Evolutionary conservation across 768 basidiomycete species (phyloP), one percentile per base, ranked within the genome.

Genomic region (Phylloporus sp.): DNA sequence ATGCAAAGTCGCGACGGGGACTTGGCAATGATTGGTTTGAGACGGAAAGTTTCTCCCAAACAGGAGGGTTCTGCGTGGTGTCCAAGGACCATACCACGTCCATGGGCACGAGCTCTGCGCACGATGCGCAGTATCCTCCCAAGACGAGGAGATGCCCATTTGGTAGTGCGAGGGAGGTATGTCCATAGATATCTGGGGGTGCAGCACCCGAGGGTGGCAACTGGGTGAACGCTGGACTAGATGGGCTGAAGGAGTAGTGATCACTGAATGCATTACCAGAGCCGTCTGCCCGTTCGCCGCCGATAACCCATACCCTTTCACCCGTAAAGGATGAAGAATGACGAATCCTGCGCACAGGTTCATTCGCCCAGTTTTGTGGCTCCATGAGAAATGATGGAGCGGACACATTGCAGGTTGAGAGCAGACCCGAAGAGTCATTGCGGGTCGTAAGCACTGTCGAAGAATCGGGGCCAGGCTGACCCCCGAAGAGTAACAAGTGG

Each of bases 281-380:
- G 12, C 82, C 89, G 65, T 95, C 93, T n/a, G 81, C 81, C 59
- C 78, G 84, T 68, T 87, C 79, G 8, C 93, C 93, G 4, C 93
- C 93, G 41, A 87, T 76, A 31, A 95, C 75, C 70, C 78, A 90
- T 11, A 90, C 73, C 40, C 72, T 70, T 6, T 83, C 84, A 7
- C 70, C 68, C 1, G 73, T 52, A 11, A 79, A 75, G 8, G 79
- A 75, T 6, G 86, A 68, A 8, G 87, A 77, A 62, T 94, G 90
- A 59, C 84, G 81, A n/a, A 89, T 84, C 41, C 91, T 81, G 27
- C 91, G 78, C 49, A 77, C 73, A 4, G 93, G 91, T 63, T 94
- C 77, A 28, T 69, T 70, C 5, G 72, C 82, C 85, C 86, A 88
- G 12, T 73, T 72, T 18, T 69, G 52, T 3, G 75, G 59, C 65